Percentiles rank a stretch among this genome's conserved stretches.
These are phyloP conservation scores for Ophiostoma ips DNA, from an alignment of 2,329 filamentous ascomycete species.

Conservation along the genomic window DNA sequence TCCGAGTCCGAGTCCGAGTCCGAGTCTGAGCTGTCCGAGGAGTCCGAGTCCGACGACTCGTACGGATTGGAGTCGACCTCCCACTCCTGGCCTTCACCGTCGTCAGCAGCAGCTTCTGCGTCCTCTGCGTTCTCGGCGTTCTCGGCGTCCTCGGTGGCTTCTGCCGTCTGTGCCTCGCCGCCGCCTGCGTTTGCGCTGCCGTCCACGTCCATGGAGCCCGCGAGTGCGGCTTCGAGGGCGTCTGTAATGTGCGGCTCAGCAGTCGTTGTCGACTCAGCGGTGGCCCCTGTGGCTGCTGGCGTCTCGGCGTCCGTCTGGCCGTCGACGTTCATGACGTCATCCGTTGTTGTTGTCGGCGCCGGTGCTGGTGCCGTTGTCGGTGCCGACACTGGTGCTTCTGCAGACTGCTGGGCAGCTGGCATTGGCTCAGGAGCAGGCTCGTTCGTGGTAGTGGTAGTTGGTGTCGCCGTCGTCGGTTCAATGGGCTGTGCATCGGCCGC, in stretches of 20 bases:
- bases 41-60: constrained; percentile 35
- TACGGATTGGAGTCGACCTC: constrained; percentile 68
- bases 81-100: constrained; percentile 45
- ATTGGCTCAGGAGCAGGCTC: background rate
- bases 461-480: background rate
- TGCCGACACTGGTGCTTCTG: background rate
- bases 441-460: background rate
- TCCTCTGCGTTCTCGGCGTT: background rate
- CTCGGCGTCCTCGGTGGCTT: background rate
- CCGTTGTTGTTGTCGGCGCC: background rate
- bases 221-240: constrained; percentile 16
- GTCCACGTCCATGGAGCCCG: constrained; percentile 13
- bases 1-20: constrained; percentile 48
- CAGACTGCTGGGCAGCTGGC: background rate
- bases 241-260: constrained; percentile 13
- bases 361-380: background rate
- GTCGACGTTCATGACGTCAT: constrained; percentile 9
- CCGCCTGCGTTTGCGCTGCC: background rate
- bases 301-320: background rate
- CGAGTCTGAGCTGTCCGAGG: constrained; percentile 28
- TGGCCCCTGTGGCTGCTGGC: background rate
- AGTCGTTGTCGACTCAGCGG: background rate
- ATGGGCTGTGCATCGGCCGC: background rate
- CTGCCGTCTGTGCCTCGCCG: background rate
- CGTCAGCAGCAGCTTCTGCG: background rate